A percentile compares a stretch with the other conserved stretches of the same genome.
Evolutionary conservation across 768 basidiomycete genomes (phyloP).

Genomic region (Cubamyces sp.): DNA sequence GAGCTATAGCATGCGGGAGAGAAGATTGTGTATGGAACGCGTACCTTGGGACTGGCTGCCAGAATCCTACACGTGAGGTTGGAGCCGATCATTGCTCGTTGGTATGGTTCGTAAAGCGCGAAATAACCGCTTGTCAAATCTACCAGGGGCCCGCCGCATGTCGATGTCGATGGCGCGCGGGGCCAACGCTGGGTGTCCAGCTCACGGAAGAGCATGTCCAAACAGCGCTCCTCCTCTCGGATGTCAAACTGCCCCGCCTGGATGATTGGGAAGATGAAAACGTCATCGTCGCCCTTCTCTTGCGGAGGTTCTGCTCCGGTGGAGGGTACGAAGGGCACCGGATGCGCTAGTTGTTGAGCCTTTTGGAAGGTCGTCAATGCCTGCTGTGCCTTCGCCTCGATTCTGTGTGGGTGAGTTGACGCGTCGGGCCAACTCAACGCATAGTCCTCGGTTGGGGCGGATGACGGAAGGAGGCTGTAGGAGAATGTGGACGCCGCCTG

Average conservation of each 20-base stretch:
- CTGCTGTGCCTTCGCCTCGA: constrained; percentile 60
- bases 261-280: constrained; percentile 78
- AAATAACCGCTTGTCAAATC: constrained; percentile 98
- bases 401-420: constrained; percentile 66
- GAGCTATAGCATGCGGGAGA: not conserved
- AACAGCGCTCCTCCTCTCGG: constrained; percentile 77
- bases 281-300: constrained; percentile 37
- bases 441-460: constrained; percentile 43
- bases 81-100: constrained; percentile 64
- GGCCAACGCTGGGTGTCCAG: constrained; percentile 34
- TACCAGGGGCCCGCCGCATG: constrained; percentile 47
- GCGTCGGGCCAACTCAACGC: constrained; percentile 69
- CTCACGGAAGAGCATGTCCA: constrained; percentile 62
- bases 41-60: constrained; percentile 84
- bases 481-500: constrained; percentile 72
- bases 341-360: constrained; percentile 31
- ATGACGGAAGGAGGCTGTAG: constrained; percentile 52
- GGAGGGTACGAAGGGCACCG: constrained; percentile 9
- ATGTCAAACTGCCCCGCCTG: constrained; percentile 89
- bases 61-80: constrained; percentile 71
- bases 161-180: not conserved
- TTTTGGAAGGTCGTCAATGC: constrained; percentile 66
- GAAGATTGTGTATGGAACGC: constrained; percentile 23
- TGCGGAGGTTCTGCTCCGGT: not conserved
- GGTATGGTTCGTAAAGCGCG: constrained; percentile 81